Percentiles rank a stretch among this genome's conserved stretches.
These are phyloP conservation scores for Plenodomus lindquistii DNA, from an alignment of 2,329 filamentous ascomycete species.

Conservation along the genomic window DNA sequence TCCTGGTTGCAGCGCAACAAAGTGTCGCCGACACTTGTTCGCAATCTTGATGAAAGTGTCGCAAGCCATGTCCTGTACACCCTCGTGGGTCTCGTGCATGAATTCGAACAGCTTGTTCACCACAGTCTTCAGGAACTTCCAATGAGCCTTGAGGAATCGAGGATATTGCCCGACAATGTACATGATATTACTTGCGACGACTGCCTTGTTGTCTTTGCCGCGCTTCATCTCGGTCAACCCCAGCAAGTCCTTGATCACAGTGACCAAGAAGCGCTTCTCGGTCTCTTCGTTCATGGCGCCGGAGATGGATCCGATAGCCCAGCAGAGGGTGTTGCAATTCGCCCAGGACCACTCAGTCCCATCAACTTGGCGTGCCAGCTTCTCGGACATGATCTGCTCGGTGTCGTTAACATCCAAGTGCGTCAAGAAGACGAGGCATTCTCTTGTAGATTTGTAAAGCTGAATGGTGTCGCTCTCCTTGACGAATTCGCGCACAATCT, in stretches of 20 bases:
- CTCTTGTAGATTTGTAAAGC: slow-evolving; percentile 97
- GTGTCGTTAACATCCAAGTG: slow-evolving; percentile 97
- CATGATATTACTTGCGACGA: slow-evolving; percentile 99
- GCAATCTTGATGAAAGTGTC: slow-evolving; percentile 99
- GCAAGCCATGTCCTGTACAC: slow-evolving; percentile 99
- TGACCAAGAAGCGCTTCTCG: slow-evolving; percentile 96
- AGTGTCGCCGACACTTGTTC: slow-evolving; percentile 95
- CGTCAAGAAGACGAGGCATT: slow-evolving; percentile 95
- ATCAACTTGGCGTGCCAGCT: slow-evolving; percentile 92
- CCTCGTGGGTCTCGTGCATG: slow-evolving; percentile 99
- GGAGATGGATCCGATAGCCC: slow-evolving; percentile 98
- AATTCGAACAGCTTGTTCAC: slow-evolving; percentile 99
- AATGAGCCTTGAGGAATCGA: slow-evolving; percentile 96
- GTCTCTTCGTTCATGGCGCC: slow-evolving; percentile 99
- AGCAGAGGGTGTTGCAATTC: slow-evolving; percentile 99
- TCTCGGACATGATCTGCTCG: slow-evolving; percentile 99
- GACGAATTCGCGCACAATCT: slow-evolving; percentile 98
- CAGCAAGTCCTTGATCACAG: slow-evolving; percentile 96
- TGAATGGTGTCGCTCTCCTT: slow-evolving; percentile 99
- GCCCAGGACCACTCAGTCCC: slow-evolving; percentile 98
- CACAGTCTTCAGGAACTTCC: slow-evolving; percentile 99
- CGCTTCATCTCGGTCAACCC: slow-evolving; percentile 99
- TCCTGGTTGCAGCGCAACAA: slow-evolving; percentile 91
- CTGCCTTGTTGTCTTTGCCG: slow-evolving; percentile 98
- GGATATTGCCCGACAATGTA: slow-evolving; percentile 99